Evolutionary conservation across 106 monocot species (phyloP), one percentile per base, ranked within the genome.

Genomic region (Vanilla planifolia): DNA sequence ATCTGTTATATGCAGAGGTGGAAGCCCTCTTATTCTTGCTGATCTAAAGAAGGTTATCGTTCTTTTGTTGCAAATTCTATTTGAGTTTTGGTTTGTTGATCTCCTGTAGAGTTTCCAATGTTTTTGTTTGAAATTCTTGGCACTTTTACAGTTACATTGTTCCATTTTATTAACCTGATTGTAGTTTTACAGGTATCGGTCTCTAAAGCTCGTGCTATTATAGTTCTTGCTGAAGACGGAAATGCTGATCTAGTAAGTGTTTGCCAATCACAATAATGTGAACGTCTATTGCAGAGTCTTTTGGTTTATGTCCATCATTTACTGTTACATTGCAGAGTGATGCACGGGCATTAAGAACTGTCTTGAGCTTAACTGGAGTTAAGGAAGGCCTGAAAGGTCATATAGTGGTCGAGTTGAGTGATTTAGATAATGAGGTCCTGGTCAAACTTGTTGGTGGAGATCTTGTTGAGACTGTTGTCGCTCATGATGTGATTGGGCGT

Each of bases 361-460:
- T 84, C 39, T 69, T 84, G 51, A 84, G 84, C 65, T 79, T 84
- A 52, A 79, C 78, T 69, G 84, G 84, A 62, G 79, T 84, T 25
- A 84, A 84, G 70, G 84, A 84, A 72, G 84, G 84, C 23, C 32
- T 84, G 52, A 67, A 76, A 66, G 84, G 79, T 39, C 84, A 84
- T 47, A 79, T 84, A 62, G 84, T 84, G 45, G 84, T 84, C 21
- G 84, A 84, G 53, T 61, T 84, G 48, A 84, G 84, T 66, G 84
- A 84, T 72, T 65, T 84, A 13, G 84, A 84, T 61, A 84, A 84
- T 57, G 84, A 84, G 52, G 76, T 84, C 16, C 70, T 84, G 20
- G 84, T 84, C 37, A 84, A 84, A 73, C 84, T 84, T 73, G 84
- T 84, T 50, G 84, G 84, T 65, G 84, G 84, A 55, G 79, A 84